These are phyloP conservation scores for Boletus reticulatus DNA, from an alignment of 768 basidiomycete genomes.

Conservation along the genomic window DNA sequence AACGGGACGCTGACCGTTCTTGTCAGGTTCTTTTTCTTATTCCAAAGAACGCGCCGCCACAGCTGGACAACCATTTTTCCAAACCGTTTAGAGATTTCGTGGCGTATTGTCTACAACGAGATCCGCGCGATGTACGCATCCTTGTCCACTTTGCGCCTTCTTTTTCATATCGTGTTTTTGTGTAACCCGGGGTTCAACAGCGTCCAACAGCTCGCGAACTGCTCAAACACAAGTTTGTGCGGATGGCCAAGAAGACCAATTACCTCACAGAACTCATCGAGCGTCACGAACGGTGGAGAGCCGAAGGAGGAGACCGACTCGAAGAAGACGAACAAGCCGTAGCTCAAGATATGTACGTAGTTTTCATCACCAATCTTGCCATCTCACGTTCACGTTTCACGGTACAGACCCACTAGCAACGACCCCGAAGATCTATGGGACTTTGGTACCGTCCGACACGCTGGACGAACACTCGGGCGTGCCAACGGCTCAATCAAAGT, in stretches of 20 bases:
- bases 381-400: background rate
- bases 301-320: slow-evolving; percentile 76
- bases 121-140: slow-evolving; percentile 79
- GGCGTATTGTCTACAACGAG: slow-evolving; percentile 86
- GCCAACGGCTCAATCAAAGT: slow-evolving; percentile 51
- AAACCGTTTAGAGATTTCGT: slow-evolving; percentile 95
- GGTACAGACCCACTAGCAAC: slow-evolving; percentile 46
- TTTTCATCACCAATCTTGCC: background rate
- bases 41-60: slow-evolving; percentile 95
- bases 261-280: slow-evolving; percentile 97
- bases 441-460: slow-evolving; percentile 92
- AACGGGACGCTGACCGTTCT: background rate
- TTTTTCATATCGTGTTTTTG: background rate
- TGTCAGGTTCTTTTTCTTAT: slow-evolving; percentile 92
- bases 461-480: slow-evolving; percentile 67
- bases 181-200: slow-evolving; percentile 39
- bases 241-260: slow-evolving; percentile 90
- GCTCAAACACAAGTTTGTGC: slow-evolving; percentile 93
- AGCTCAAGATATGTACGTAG: slow-evolving; percentile 61
- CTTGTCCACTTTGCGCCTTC: background rate
- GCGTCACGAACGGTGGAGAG: slow-evolving; percentile 89
- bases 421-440: slow-evolving; percentile 92
- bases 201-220: slow-evolving; percentile 94
- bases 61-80: slow-evolving; percentile 86
- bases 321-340: slow-evolving; percentile 69